phyloP scores from a whole-genome alignment of 176 grass and related monocot species.

The Tuctoria greenei region DNA sequence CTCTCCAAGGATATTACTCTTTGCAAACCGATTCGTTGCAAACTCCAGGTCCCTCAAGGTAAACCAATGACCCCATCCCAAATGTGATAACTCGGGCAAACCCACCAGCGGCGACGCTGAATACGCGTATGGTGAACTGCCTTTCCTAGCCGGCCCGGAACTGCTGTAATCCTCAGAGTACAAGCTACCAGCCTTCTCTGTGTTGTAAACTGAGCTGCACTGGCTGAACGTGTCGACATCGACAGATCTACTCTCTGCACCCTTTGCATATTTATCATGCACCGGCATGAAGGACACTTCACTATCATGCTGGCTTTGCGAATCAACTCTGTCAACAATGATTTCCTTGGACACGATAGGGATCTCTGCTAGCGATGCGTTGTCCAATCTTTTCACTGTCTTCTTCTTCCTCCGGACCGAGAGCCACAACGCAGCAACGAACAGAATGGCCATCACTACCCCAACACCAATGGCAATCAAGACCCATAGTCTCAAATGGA shows the following conservation, averaged over 20 bases:
- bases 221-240: slow-evolving; percentile 77
- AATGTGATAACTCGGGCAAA: slow-evolving; percentile 68
- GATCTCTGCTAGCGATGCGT: slow-evolving; percentile 50
- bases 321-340: slow-evolving; percentile 62
- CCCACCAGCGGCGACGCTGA: slow-evolving; percentile 67
- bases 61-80: slow-evolving; percentile 99
- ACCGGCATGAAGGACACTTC: slow-evolving; percentile 44
- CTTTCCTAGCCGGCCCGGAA: slow-evolving; percentile 55
- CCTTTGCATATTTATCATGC: slow-evolving; percentile 61
- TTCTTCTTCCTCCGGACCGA: slow-evolving; percentile 60
- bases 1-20: slow-evolving; percentile 86
- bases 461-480: slow-evolving; percentile 81
- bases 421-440: slow-evolving; percentile 61
- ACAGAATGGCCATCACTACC: slow-evolving; percentile 56
- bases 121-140: slow-evolving; percentile 46
- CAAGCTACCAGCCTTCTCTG: slow-evolving; percentile 74
- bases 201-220: slow-evolving; percentile 70
- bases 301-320: slow-evolving; percentile 40
- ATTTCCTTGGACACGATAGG: slow-evolving; percentile 89
- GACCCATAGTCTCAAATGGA: slow-evolving; percentile 76
- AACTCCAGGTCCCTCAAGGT: slow-evolving; percentile 85
- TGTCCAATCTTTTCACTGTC: slow-evolving; percentile 37
- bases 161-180: slow-evolving; percentile 75
- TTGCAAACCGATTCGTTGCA: slow-evolving; percentile 65
- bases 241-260: slow-evolving; percentile 57